Percentiles rank a stretch among this genome's conserved stretches.
These are phyloP conservation scores for Phalaenopsis equestris DNA, from an alignment of 106 monocot genomes.

Conservation along the genomic window DNA sequence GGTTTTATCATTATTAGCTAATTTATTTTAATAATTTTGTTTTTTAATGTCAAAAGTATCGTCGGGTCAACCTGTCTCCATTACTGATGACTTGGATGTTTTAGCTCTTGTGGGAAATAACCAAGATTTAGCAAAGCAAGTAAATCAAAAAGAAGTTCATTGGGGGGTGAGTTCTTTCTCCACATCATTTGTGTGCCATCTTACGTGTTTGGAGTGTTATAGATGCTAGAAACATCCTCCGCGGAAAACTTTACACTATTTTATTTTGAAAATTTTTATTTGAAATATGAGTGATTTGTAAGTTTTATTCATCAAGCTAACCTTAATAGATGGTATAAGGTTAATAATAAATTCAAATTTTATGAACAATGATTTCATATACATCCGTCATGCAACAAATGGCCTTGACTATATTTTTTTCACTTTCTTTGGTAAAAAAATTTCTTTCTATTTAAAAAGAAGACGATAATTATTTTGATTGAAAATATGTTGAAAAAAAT, in stretches of 20 bases:
- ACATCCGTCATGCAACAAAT: too few species aligned
- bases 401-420: too few species aligned
- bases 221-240: not conserved
- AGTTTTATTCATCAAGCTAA: not conserved
- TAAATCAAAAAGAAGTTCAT: constrained; percentile 91
- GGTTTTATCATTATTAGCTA: not conserved
- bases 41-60: constrained; percentile 45
- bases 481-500: not conserved
- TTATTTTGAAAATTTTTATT: not conserved
- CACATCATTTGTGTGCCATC: not conserved
- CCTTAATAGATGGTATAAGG: too few species aligned
- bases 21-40: constrained; percentile 7
- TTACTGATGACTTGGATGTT: constrained; percentile 77
- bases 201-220: not conserved
- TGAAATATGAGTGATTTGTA: not conserved
- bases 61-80: constrained; percentile 69
- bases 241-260: not conserved
- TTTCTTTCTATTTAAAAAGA: too few species aligned
- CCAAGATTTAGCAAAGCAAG: constrained; percentile 70
- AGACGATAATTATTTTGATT: too few species aligned
- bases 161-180: constrained; percentile 73
- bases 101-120: constrained; percentile 54
- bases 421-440: too few species aligned
- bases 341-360: too few species aligned
- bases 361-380: too few species aligned